Conservation (phyloP, 345 rosid species). For the Syzygium aromaticum region DNA sequence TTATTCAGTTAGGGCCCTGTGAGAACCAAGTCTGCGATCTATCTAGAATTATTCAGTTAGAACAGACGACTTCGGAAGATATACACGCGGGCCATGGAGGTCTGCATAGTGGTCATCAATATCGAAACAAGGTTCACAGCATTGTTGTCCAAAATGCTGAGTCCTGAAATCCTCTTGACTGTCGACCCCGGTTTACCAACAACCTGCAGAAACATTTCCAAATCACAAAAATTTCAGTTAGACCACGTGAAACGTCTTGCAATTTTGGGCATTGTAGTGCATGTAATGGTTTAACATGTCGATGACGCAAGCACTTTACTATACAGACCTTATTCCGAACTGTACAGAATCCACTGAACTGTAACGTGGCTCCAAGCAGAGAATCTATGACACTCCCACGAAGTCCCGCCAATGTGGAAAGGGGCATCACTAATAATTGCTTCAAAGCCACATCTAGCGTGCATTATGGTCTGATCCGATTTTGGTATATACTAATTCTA, state of each 20-base stretch:
- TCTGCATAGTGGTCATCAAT: constrained; percentile 51
- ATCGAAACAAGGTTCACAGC: constrained; percentile 77
- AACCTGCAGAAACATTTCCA: constrained; percentile 39
- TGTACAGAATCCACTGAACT: constrained; percentile 94
- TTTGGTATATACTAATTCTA: no score
- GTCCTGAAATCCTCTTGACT: constrained; percentile 80
- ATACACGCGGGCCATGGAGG: constrained; percentile 44
- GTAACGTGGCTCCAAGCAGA: constrained; percentile 83
- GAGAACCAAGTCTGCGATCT: background rate
- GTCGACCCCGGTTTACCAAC: constrained; percentile 92
- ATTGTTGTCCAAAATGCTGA: constrained; percentile 83
- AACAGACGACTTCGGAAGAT: constrained; percentile 42
- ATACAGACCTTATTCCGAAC: constrained; percentile 64
- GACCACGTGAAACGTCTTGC: background rate
- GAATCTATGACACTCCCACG: constrained; percentile 83
- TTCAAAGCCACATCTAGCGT: constrained; percentile 35
- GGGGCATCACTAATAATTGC: constrained; percentile 70
- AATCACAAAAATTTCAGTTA: background rate
- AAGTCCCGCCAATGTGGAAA: constrained; percentile 68
- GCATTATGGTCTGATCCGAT: constrained; percentile 16
- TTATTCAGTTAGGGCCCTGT: background rate
- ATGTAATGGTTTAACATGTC: background rate
- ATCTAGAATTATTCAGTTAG: background rate
- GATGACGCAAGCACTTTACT: background rate
- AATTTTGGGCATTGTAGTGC: background rate